phyloP scores from a whole-genome alignment of 2,329 filamentous ascomycete genomes.

The Myriosclerotinia duriaeana region DNA sequence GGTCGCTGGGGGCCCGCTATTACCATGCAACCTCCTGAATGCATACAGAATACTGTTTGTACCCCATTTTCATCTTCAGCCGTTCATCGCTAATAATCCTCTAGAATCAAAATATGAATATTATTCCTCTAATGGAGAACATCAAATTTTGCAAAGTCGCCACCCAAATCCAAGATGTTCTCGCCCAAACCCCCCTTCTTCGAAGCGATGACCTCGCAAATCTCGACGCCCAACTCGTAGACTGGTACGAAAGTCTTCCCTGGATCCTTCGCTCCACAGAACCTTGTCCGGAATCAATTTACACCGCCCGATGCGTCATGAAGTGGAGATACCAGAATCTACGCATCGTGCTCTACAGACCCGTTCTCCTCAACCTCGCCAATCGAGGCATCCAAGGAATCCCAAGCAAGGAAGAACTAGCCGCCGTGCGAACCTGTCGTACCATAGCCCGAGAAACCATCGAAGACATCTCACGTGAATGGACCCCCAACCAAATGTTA shows the following conservation, averaged over 20 bases:
- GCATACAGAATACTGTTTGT: slow-evolving; percentile 38
- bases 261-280: slow-evolving; percentile 63
- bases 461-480: slow-evolving; percentile 68
- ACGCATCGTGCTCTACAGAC: slow-evolving; percentile 72
- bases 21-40: slow-evolving; percentile 61
- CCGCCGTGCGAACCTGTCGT: slow-evolving; percentile 67
- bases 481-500: slow-evolving; percentile 70
- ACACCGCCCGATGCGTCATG: slow-evolving; percentile 71
- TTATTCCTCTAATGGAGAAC: slow-evolving; percentile 72
- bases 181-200: slow-evolving; percentile 68
- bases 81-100: not conserved
- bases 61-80: not conserved
- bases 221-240: slow-evolving; percentile 66
- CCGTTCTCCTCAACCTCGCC: slow-evolving; percentile 66
- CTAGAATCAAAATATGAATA: slow-evolving; percentile 56
- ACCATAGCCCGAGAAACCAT: slow-evolving; percentile 69
- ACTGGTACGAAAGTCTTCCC: slow-evolving; percentile 71
- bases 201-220: slow-evolving; percentile 63
- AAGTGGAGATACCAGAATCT: slow-evolving; percentile 81
- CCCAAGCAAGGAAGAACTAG: slow-evolving; percentile 59
- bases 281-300: slow-evolving; percentile 68
- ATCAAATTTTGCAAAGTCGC: slow-evolving; percentile 78
- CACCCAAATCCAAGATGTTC: slow-evolving; percentile 72
- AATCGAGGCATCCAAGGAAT: slow-evolving; percentile 34
- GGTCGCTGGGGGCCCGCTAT: slow-evolving; percentile 67